phyloP scores from a whole-genome alignment of 306 rosid genomes.

The Medicago arabica region DNA sequence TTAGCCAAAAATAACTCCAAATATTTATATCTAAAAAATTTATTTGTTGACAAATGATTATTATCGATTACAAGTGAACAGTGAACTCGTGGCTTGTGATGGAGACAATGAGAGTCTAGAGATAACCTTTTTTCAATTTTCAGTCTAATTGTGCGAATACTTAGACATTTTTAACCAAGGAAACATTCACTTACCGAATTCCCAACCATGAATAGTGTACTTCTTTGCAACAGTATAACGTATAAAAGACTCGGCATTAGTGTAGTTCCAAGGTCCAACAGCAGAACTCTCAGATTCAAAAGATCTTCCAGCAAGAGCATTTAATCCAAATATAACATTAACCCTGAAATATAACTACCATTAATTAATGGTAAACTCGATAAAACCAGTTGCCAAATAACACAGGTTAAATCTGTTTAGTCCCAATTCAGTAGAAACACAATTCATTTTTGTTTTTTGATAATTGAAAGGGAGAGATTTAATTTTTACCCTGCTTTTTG shows the following conservation, averaged over 20 bases:
- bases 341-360: slow-evolving; percentile 66
- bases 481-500: slow-evolving; percentile 73
- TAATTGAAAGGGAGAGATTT: neutral
- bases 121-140: too few relatives aligned
- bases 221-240: slow-evolving; percentile 75
- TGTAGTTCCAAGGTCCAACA: slow-evolving; percentile 73
- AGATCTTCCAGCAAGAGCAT: slow-evolving; percentile 75
- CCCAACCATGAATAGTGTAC: slow-evolving; percentile 86
- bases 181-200: slow-evolving; percentile 70
- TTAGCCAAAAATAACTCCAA: neutral
- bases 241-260: slow-evolving; percentile 79
- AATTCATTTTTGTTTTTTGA: neutral
- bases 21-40: slow-evolving; percentile 24
- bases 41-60: too few relatives aligned
- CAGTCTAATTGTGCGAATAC: neutral
- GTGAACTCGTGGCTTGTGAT: too few relatives aligned
- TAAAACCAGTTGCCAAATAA: slow-evolving; percentile 35
- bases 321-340: slow-evolving; percentile 79
- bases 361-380: slow-evolving; percentile 33
- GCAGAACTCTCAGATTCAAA: slow-evolving; percentile 43
- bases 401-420: slow-evolving; percentile 1
- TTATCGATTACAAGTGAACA: too few relatives aligned
- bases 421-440: slow-evolving; percentile 3
- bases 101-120: too few relatives aligned
- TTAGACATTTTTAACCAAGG: slow-evolving; percentile 11